A percentile compares a stretch with the other conserved stretches of the same genome.
These are phyloP conservation scores for Styphnolobium japonicum DNA, from an alignment of 306 rosid species.

Conservation along the genomic window DNA sequence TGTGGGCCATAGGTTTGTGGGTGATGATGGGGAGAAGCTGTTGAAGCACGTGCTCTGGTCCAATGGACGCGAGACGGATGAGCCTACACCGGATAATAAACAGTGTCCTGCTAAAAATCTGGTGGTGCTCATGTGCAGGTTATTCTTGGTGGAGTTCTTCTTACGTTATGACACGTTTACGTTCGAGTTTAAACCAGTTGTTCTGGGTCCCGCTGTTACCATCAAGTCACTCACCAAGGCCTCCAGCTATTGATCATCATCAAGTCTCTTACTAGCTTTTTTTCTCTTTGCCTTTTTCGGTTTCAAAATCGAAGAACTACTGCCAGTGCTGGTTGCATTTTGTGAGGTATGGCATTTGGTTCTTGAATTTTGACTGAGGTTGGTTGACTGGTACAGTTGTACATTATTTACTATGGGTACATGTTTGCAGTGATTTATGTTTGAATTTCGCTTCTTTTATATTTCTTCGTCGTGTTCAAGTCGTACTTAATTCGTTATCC, in stretches of 20 bases:
- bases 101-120: slow-evolving; percentile 59
- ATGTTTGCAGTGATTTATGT: background rate
- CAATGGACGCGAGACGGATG: slow-evolving; percentile 58
- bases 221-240: slow-evolving; percentile 46
- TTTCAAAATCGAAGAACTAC: no score
- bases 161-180: slow-evolving; percentile 52
- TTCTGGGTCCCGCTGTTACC: slow-evolving; percentile 47
- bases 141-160: slow-evolving; percentile 63
- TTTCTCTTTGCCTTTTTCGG: no score
- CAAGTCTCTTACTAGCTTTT: no score
- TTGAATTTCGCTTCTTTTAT: background rate
- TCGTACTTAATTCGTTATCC: background rate
- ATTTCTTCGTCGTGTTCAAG: no score
- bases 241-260: background rate
- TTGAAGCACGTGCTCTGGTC: slow-evolving; percentile 62
- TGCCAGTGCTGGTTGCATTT: no score
- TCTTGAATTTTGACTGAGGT: background rate
- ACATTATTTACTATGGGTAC: background rate
- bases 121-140: slow-evolving; percentile 47
- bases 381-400: background rate
- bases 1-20: slow-evolving; percentile 40
- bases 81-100: slow-evolving; percentile 50
- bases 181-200: slow-evolving; percentile 23
- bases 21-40: slow-evolving; percentile 37
- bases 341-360: no score